Evolutionary conservation across 805 yeast genomes (phyloP), one percentile per base, ranked within the genome.

Genomic region (Ogataea trehaloabstinens): DNA sequence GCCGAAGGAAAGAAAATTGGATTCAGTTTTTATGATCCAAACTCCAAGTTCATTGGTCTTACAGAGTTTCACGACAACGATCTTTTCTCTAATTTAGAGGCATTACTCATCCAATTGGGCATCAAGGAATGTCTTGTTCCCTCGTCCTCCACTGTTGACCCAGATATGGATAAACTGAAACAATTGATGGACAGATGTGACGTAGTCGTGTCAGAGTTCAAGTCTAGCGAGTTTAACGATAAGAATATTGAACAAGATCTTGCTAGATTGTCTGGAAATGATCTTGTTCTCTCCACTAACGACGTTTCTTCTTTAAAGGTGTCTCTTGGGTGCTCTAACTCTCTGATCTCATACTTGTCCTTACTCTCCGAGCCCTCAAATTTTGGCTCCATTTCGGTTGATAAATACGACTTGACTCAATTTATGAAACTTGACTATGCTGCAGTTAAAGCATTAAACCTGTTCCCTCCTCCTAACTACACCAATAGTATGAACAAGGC

Each of bases 391-490:
- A 80, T 71, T 49, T 63, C 73, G 16, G 63, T 93, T 19, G 74
- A 74, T 20, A 74, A 75, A 47, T 91, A 90, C 60, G 80, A 82
- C 41, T 69, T 91, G 35, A 68, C 77, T n/a, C 80, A 84, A 47
- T 90, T 72, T 60, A 87, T 93, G 95, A 85, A 86, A 54, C 71
- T 93, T 34, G 99, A 93, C 57, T 78, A 91, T 5, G 80, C 97
- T 1, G 95, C 98, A 0, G 78, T 90, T 38, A 80, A 80, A 41
- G 95, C 98, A 0, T 68, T 93, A 43, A 91, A 91, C 56, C 68
- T 93, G 19, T 87, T 90, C 65, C 95, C 97, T 8, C 61, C 68
- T 3, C 63, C 69, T 6, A 54, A 62, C 39, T 69, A 71, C 17
- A 67, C 68, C 51, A 73, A 76, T 44, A 60, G 78, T 0, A 65